A percentile compares a stretch with the other conserved stretches of the same genome.
Evolutionary conservation across 2,329 filamentous ascomycete species (phyloP).

Genomic region (Neonectria sp.): DNA sequence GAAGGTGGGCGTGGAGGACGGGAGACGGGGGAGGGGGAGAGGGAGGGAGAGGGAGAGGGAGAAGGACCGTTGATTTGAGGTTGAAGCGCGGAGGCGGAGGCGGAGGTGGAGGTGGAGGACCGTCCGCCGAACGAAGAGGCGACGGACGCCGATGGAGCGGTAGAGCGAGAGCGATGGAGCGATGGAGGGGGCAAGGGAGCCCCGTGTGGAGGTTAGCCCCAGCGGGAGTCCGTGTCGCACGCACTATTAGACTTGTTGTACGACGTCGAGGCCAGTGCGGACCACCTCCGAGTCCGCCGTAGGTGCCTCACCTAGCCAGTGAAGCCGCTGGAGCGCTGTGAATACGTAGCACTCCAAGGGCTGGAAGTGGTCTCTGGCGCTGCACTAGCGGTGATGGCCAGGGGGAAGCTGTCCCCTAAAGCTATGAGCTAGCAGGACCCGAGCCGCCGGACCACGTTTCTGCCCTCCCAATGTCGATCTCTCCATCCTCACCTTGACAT

Average conservation of each 20-base stretch:
- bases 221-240: slow-evolving; percentile 18
- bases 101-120: slow-evolving; percentile 39
- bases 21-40: background rate
- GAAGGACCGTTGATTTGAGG: slow-evolving; percentile 12
- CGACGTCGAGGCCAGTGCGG: background rate
- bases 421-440: background rate
- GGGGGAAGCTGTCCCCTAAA: background rate
- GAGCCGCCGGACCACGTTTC: slow-evolving; percentile 2
- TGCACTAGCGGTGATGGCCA: background rate
- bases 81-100: slow-evolving; percentile 30
- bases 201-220: slow-evolving; percentile 10
- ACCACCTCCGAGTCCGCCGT: no score
- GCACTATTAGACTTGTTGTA: background rate
- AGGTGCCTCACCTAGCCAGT: background rate
- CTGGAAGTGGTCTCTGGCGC: background rate
- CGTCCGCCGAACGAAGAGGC: slow-evolving; percentile 14
- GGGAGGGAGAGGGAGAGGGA: background rate
- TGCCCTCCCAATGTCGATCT: background rate
- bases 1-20: background rate
- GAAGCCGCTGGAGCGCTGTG: background rate
- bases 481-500: background rate
- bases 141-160: slow-evolving; percentile 21
- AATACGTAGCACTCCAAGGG: background rate
- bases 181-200: slow-evolving; percentile 22
- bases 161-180: slow-evolving; percentile 15